phyloP scores from a whole-genome alignment of 2,329 filamentous ascomycete genomes.

The Penicillium corylophilum region DNA sequence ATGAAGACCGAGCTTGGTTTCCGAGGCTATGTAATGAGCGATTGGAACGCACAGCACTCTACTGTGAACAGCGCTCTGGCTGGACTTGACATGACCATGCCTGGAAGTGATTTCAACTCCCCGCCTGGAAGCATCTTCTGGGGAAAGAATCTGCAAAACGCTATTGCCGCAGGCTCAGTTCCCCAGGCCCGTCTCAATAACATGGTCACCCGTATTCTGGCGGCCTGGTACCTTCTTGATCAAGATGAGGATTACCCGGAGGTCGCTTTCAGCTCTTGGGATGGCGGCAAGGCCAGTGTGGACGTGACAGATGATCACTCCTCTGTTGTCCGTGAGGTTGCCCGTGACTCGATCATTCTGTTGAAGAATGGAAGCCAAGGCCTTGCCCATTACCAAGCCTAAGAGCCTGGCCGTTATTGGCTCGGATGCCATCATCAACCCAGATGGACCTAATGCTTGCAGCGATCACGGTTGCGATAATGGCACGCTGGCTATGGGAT shows the following conservation, averaged over 20 bases:
- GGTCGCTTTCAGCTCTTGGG: slow-evolving; percentile 49
- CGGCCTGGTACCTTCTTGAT: slow-evolving; percentile 50
- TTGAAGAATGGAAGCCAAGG: slow-evolving; percentile 46
- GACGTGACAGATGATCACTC: slow-evolving; percentile 44
- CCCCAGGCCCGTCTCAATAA: slow-evolving; percentile 57
- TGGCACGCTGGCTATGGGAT: slow-evolving; percentile 68
- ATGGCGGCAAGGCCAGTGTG: slow-evolving; percentile 33
- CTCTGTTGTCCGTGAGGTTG: slow-evolving; percentile 41
- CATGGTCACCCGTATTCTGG: slow-evolving; percentile 56
- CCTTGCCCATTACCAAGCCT: slow-evolving; percentile 48
- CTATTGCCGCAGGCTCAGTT: slow-evolving; percentile 62
- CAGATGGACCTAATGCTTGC: slow-evolving; percentile 53
- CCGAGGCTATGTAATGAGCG: slow-evolving; percentile 76
- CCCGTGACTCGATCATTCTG: slow-evolving; percentile 48
- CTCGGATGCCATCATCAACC: slow-evolving; percentile 48
- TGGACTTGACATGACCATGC: slow-evolving; percentile 86
- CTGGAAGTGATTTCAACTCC: slow-evolving; percentile 49
- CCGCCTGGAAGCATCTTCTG: slow-evolving; percentile 27
- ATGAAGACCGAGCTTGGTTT: slow-evolving; percentile 79
- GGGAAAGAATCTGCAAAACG: slow-evolving; percentile 48
- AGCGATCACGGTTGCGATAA: slow-evolving; percentile 64
- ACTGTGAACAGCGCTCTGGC: slow-evolving; percentile 66
- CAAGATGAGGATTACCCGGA: slow-evolving; percentile 48
- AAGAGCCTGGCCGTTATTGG: slow-evolving; percentile 52
- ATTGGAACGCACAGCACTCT: slow-evolving; percentile 75